phyloP scores from a whole-genome alignment of 1,139 yeast species.

The Saccharomycopsis hybrid region DNA sequence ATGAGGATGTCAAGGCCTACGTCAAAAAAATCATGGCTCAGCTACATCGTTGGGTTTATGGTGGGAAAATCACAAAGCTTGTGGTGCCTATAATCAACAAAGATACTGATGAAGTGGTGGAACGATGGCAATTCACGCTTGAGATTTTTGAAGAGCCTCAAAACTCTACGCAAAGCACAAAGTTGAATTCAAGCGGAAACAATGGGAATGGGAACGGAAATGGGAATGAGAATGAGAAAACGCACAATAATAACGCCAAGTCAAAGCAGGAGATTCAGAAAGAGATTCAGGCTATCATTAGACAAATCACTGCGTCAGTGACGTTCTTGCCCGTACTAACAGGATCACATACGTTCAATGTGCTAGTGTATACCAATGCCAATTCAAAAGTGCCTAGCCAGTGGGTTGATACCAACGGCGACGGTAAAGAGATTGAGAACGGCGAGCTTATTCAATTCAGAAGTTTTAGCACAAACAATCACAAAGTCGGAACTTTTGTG shows the following conservation, averaged over 20 bases:
- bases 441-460: conserved; percentile 66
- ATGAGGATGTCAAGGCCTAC: conserved; percentile 71
- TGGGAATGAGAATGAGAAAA: background rate
- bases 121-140: conserved; percentile 81
- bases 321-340: conserved; percentile 77
- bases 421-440: conserved; percentile 49
- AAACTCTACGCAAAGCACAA: background rate
- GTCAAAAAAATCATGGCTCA: conserved; percentile 66
- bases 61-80: conserved; percentile 61
- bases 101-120: conserved; percentile 62
- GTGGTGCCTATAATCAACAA: conserved; percentile 68
- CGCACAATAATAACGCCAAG: conserved; percentile 27
- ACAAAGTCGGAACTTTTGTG: conserved; percentile 70
- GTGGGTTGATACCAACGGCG: conserved; percentile 81
- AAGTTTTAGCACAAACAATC: conserved; percentile 61
- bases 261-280: conserved; percentile 50
- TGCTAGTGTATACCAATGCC: conserved; percentile 70
- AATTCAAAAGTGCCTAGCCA: conserved; percentile 63
- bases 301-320: conserved; percentile 86
- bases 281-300: conserved; percentile 77
- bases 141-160: conserved; percentile 30
- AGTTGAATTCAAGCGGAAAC: background rate
- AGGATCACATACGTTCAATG: conserved; percentile 74
- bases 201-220: conserved; percentile 3
- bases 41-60: conserved; percentile 73